A percentile compares a stretch with the other conserved stretches of the same genome.
These are phyloP conservation scores for Spiraea crenata DNA, from an alignment of 331 rosid species.

Conservation along the genomic window DNA sequence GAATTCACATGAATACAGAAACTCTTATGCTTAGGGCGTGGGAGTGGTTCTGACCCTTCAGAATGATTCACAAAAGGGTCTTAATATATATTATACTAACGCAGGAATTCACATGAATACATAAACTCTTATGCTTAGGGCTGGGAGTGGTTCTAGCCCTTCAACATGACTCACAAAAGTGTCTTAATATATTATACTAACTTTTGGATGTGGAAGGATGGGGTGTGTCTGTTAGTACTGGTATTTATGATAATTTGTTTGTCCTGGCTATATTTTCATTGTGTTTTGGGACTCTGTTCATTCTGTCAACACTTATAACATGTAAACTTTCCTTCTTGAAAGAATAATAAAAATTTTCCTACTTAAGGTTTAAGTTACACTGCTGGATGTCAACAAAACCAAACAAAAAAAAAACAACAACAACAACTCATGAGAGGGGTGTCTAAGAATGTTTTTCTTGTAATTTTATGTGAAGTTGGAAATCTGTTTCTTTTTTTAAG, in stretches of 20 bases:
- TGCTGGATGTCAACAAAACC: not conserved
- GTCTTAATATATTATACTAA: not conserved
- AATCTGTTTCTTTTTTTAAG: not conserved
- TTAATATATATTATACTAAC: no score
- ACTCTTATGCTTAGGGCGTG: no score
- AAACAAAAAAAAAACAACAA: no score
- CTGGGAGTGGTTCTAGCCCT: no score
- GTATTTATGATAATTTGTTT: not conserved
- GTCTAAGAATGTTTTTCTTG: not conserved
- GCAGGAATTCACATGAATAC: no score
- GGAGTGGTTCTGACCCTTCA: no score
- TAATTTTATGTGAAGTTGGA: not conserved
- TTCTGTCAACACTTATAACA: not conserved
- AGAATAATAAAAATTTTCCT: not conserved
- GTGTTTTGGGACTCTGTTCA: not conserved
- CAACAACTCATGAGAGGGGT: not conserved
- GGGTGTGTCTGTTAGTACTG: not conserved
- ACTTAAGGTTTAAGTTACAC: not conserved
- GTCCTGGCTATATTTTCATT: not conserved
- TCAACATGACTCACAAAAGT: no score
- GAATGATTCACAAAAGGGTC: no score
- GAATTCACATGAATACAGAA: no score
- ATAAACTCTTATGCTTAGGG: no score
- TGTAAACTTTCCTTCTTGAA: not conserved
- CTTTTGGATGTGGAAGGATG: not conserved